These are phyloP conservation scores for Cladorrhinum sp. DNA, from an alignment of 2,329 filamentous ascomycete genomes.

Conservation along the genomic window DNA sequence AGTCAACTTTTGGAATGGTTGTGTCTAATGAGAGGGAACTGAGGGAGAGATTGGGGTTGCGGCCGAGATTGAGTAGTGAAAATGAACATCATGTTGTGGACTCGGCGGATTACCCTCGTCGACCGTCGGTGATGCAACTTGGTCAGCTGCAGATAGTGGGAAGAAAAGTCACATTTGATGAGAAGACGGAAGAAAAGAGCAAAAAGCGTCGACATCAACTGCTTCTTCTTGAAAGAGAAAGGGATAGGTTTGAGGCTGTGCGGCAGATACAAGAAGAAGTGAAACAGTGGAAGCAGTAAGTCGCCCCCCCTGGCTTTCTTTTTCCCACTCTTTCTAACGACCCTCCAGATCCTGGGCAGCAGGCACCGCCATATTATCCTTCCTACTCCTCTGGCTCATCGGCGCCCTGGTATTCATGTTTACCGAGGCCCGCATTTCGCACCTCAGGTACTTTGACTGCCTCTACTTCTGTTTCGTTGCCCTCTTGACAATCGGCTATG, in stretches of 20 bases:
- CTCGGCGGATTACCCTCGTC: neutral
- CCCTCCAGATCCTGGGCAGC: conserved; percentile 45
- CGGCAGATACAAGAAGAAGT: conserved; percentile 61
- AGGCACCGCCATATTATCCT: conserved; percentile 54
- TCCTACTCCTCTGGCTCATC: conserved; percentile 61
- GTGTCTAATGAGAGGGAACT: conserved; percentile 52
- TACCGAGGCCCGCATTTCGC: conserved; percentile 51
- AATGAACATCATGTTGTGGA: conserved; percentile 15
- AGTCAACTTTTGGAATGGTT: conserved; percentile 51
- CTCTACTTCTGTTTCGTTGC: conserved; percentile 69
- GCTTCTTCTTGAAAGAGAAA: conserved; percentile 54
- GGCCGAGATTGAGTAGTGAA: conserved; percentile 22
- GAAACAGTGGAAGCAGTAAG: conserved; percentile 56
- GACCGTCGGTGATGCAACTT: conserved; percentile 28
- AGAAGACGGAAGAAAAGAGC: conserved; percentile 18
- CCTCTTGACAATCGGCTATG: conserved; percentile 67
- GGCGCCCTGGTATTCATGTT: conserved; percentile 64
- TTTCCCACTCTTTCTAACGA: neutral
- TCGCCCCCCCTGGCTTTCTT: neutral
- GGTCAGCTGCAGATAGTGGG: conserved; percentile 35
- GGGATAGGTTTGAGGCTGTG: conserved; percentile 63
- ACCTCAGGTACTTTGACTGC: conserved; percentile 59
- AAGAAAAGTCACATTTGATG: conserved; percentile 34
- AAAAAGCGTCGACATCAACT: conserved; percentile 38
- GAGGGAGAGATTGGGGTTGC: conserved; percentile 36